Evolutionary conservation across 23 red algal genomes (phyloP).

Genomic region (Rhodosorus marinus): DNA sequence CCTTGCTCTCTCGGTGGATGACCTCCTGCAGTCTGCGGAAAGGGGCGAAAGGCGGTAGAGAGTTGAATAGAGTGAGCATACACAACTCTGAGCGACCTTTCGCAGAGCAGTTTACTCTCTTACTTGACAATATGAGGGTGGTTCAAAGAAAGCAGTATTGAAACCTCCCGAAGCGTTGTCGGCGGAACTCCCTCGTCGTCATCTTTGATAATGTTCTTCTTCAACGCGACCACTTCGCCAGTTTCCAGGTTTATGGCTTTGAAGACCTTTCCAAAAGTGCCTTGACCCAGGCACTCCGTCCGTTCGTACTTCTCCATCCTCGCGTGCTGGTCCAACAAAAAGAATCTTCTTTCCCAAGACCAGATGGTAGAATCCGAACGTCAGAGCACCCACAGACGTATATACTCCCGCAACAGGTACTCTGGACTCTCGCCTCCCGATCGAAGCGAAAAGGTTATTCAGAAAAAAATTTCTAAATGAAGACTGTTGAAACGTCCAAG

Average conservation of each 20-base stretch:
- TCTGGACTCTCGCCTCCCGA: too few relatives aligned
- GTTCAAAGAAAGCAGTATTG: slow-evolving; percentile 52
- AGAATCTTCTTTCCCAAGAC: too few relatives aligned
- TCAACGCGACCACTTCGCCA: slow-evolving; percentile 74
- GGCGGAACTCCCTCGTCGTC: slow-evolving; percentile 94
- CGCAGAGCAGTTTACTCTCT: too few relatives aligned
- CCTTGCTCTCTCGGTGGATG: slow-evolving; percentile 45
- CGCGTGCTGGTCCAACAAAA: too few relatives aligned
- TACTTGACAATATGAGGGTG: slow-evolving; percentile 54
- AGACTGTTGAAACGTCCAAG: too few relatives aligned
- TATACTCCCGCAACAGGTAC: too few relatives aligned
- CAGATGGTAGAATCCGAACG: too few relatives aligned
- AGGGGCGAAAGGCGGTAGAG: background rate
- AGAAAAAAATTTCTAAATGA: too few relatives aligned
- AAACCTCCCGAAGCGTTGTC: slow-evolving; percentile 88
- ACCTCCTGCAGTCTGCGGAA: slow-evolving; percentile 88
- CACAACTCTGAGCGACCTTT: background rate
- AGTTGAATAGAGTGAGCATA: background rate
- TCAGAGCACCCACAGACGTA: too few relatives aligned
- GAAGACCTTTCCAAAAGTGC: slow-evolving; percentile 96
- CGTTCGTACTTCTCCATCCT: slow-evolving; percentile 81
- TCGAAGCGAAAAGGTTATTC: too few relatives aligned
- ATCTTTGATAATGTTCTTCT: slow-evolving; percentile 70
- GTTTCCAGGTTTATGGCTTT: slow-evolving; percentile 76
- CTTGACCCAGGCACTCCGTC: slow-evolving; percentile 76